These are phyloP conservation scores for Aspergillus campestris DNA, from an alignment of 495 filamentous ascomycete species.

Conservation along the genomic window DNA sequence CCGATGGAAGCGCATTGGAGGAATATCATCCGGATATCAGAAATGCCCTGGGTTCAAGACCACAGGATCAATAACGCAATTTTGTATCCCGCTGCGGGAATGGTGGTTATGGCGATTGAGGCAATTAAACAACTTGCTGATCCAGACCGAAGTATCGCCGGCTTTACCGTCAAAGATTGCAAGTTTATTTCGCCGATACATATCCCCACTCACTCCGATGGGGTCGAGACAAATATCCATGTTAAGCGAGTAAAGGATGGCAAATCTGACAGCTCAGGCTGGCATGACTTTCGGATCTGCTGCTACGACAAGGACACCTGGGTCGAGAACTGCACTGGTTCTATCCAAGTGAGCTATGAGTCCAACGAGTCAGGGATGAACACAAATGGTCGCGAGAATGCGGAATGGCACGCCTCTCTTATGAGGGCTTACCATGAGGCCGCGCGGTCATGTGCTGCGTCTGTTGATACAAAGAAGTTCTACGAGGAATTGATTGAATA, in stretches of 20 bases:
- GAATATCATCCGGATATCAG: conserved; percentile 13
- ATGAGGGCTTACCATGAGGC: no score
- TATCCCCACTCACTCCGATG: conserved; percentile 20
- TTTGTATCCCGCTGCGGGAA: conserved; percentile 30
- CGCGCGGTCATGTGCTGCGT: background rate
- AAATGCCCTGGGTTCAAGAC: conserved; percentile 30
- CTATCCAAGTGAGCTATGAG: conserved; percentile 15
- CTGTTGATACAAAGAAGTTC: background rate
- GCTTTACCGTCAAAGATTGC: conserved; percentile 22
- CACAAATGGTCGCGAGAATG: background rate
- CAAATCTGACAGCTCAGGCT: background rate
- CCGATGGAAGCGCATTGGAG: conserved; percentile 19
- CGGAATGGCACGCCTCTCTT: no score
- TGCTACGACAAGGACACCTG: conserved; percentile 8
- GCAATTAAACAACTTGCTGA: conserved; percentile 19
- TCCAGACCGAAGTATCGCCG: conserved; percentile 2
- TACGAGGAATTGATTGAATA: background rate
- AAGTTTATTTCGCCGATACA: conserved; percentile 20
- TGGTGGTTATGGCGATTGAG: conserved; percentile 32
- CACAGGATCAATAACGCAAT: conserved; percentile 20
- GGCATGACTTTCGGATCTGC: conserved; percentile 12
- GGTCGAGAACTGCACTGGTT: conserved; percentile 13
- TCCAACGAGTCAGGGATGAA: background rate
- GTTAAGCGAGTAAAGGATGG: conserved; percentile 8
- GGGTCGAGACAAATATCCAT: conserved; percentile 26